Evolutionary conservation across 2,329 filamentous ascomycete genomes (phyloP), one percentile per base, ranked within the genome.

Genomic region (Exophiala lecanii-corni): DNA sequence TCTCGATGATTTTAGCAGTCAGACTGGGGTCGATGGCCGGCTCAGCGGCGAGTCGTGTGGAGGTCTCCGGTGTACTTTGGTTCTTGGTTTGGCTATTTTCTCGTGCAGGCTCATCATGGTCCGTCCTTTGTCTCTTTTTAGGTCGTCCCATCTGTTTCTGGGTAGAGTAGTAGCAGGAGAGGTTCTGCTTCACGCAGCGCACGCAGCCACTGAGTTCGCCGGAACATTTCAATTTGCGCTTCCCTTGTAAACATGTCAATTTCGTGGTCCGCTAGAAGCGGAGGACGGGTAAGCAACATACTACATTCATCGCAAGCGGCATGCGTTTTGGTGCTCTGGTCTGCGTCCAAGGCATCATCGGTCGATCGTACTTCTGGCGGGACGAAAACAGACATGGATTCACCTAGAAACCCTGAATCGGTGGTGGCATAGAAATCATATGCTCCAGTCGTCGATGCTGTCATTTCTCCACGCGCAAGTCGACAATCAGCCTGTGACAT

Each of bases 81-180:
- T 26, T 12, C 10, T 30, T 19, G n/a, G 23, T 17, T 37, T 9
- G 26, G 25, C 19, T 26, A 25, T 13, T 20, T 19, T 15, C 17
- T 21, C 16, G n/a, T 20, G 30, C 9, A 10, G 26, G 12, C 16
- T 35, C 16, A 31, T 19, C 31, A 9, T 64, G 59, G 26, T 60
- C 55, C 28, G 59, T 56, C 28, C 57, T 54, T 37, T 61, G 61
- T 47, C 63, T 67, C 58, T 69, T 71, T 15, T 65, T 65, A 1
- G 69, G 69, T 12, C 69, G 60, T 18, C 69, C 69, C 69, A 72
- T 72, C 48, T 65, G 67, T 51, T 71, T 72, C 53, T 71, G 69
- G 41, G 63, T 53, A 3, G 69, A 72, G 52, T 71, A 72, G 42
- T 69, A 63, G 49, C 69, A 72, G 37, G 41, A 36, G 17, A 72